Evolutionary conservation across 768 basidiomycete genomes (phyloP).

Genomic region (Heimioporus sp.): DNA sequence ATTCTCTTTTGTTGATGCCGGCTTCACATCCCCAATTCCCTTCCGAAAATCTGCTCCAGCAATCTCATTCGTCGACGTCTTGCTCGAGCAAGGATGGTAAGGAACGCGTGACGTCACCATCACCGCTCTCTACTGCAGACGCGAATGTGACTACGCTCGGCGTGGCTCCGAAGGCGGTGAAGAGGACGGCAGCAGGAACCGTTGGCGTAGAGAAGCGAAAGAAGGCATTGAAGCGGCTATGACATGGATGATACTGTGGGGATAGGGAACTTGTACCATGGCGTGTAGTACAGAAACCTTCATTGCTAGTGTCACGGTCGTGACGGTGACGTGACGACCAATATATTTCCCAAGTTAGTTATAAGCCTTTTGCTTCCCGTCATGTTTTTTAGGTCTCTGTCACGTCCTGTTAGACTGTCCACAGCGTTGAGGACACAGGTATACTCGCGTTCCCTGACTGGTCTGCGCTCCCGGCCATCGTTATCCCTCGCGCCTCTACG

Average conservation of each 20-base stretch:
- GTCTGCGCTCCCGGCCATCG: slow-evolving; percentile 4
- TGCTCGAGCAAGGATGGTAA: slow-evolving; percentile 37
- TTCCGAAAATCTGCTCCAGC: slow-evolving; percentile 40
- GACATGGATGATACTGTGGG: slow-evolving; percentile 7
- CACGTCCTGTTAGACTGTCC: slow-evolving; percentile 12
- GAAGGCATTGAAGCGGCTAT: slow-evolving; percentile 83
- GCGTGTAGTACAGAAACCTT: too few species aligned
- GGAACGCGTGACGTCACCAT: slow-evolving; percentile 65
- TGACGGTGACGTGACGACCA: slow-evolving; percentile 16
- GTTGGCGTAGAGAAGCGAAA: slow-evolving; percentile 79
- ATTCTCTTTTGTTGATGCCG: slow-evolving; percentile 41
- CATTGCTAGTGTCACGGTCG: not conserved
- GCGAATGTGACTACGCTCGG: slow-evolving; percentile 54
- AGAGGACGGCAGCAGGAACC: slow-evolving; percentile 54
- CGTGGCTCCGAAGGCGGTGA: slow-evolving; percentile 58
- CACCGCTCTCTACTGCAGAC: slow-evolving; percentile 69
- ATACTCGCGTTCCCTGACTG: slow-evolving; percentile 14
- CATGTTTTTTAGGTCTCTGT: slow-evolving; percentile 25
- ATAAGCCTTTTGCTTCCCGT: not conserved
- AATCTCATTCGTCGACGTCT: slow-evolving; percentile 35
- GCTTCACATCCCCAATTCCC: slow-evolving; percentile 39
- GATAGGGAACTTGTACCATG: too few species aligned
- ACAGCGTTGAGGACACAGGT: slow-evolving; percentile 3
- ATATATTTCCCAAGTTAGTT: not conserved
- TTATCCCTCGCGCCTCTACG: slow-evolving; percentile 9